Evolutionary conservation across 805 yeast genomes (phyloP).

Genomic region (Naumovozyma baii): DNA sequence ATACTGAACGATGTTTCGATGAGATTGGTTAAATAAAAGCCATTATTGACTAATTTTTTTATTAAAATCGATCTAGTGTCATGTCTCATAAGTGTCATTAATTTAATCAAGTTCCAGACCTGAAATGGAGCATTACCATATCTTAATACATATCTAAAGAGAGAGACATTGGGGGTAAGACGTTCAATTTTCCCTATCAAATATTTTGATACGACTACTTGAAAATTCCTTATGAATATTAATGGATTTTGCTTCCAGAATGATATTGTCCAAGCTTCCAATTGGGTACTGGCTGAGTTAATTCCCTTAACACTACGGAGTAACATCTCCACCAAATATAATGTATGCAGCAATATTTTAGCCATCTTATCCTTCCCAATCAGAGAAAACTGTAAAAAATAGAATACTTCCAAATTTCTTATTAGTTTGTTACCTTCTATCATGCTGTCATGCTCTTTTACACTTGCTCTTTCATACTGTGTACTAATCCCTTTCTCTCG

Average conservation of each 20-base stretch:
- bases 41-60: too few species aligned
- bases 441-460: too few species aligned
- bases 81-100: background rate
- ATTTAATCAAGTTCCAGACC: background rate
- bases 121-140: constrained; percentile 62
- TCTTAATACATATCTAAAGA: constrained; percentile 52
- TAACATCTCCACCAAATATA: constrained; percentile 40
- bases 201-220: background rate
- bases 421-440: background rate
- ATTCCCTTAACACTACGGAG: too few species aligned
- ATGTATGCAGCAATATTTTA: constrained; percentile 49
- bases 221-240: too few species aligned
- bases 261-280: too few species aligned
- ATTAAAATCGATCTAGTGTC: background rate
- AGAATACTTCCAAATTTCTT: background rate
- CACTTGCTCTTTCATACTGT: too few species aligned
- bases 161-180: background rate
- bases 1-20: constrained; percentile 46
- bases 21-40: too few species aligned
- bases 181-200: background rate
- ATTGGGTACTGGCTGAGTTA: too few species aligned
- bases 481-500: too few species aligned
- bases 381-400: constrained; percentile 1
- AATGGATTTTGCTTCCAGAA: too few species aligned
- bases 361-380: constrained; percentile 66